Base-by-base conservation (phyloP, 192 early-diverging fungal species). In the Neocallimastix lanati region DNA sequence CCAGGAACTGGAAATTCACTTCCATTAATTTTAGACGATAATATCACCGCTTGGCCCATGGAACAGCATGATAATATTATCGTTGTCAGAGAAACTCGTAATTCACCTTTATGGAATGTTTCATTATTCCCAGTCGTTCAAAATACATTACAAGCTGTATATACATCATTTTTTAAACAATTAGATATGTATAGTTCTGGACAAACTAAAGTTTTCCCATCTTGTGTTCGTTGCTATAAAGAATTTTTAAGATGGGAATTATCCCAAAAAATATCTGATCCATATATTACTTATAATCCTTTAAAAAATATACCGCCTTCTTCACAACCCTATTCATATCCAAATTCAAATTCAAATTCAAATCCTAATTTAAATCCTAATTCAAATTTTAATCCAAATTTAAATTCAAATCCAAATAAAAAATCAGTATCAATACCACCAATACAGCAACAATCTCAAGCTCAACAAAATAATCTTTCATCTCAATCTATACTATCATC, bases 21-120 rank as follows among this genome's bases (percentile, higher is more conserved):
- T 12, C 90, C 93, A 13, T 78, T 94, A 2, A 90, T 93, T 77
- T 78, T 94, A 30, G 93, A 94, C 78, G 93, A 94, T 80, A 88
- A 90, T 81, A 87, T 84, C 15, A 82, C 83, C 15, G 91, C 92
- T 88, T 94, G 93, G 93, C 90, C 90, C 12, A 30, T 83, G 15
- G 91, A 93, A 13, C 93, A 94, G 79, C 92, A 91, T 78, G 91
- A 92, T 77, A 91, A 92, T 81, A 89, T 94, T 78, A 92, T 94
- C 79, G 90, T 91, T 76, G 91, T 93, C 77, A 87, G 89, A 35
- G 89, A 91, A 77, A 85, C 84, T 36, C 79, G 80, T 14, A 83
- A 84, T 28, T 82, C 86, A 0, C 78, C 81, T 2, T 86, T 91
- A 12, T 93, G 92, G 92, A 88, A 88, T 29, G 92, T 93, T 21